Evolutionary conservation across 1,139 yeast genomes (phyloP).

Genomic region (Meyerozyma athensensis): DNA sequence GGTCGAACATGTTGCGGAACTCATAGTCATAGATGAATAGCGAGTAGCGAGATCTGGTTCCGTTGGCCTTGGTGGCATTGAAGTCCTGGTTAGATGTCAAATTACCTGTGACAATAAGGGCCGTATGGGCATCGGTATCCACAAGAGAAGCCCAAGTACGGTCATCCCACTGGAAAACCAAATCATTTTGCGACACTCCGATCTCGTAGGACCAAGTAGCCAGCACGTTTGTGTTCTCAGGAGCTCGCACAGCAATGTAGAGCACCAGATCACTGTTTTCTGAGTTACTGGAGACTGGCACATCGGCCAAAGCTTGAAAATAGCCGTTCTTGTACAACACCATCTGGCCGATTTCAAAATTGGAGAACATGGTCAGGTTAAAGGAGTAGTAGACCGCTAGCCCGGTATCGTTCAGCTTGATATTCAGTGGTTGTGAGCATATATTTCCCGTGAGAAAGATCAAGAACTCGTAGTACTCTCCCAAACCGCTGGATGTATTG

Average conservation of each 20-base stretch:
- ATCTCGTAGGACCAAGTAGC: conserved; percentile 59
- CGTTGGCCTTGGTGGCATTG: conserved; percentile 20
- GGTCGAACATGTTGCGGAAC: conserved; percentile 31
- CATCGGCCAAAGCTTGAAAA: conserved; percentile 50
- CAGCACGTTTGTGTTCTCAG: conserved; percentile 32
- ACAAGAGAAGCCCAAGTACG: conserved; percentile 55
- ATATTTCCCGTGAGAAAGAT: conserved; percentile 59
- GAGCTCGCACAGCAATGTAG: conserved; percentile 47
- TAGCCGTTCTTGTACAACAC: conserved; percentile 43
- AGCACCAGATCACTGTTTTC: conserved; percentile 21
- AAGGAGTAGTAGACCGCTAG: conserved; percentile 49
- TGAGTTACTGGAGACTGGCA: conserved; percentile 15
- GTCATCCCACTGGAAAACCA: conserved; percentile 68
- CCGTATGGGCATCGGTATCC: conserved; percentile 71
- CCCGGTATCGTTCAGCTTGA: conserved; percentile 27
- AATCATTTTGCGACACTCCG: conserved; percentile 63
- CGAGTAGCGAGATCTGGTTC: conserved; percentile 33
- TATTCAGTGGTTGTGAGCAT: conserved; percentile 43
- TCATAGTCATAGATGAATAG: conserved; percentile 45
- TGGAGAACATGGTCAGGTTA: conserved; percentile 34
- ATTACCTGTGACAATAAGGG: conserved; percentile 63
- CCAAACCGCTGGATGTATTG: conserved; percentile 42
- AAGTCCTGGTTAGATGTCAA: conserved; percentile 27
- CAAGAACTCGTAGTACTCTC: conserved; percentile 48
- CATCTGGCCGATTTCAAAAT: conserved; percentile 30